phyloP scores from a whole-genome alignment of 257 asterid genomes.

The Solanum piurae region DNA sequence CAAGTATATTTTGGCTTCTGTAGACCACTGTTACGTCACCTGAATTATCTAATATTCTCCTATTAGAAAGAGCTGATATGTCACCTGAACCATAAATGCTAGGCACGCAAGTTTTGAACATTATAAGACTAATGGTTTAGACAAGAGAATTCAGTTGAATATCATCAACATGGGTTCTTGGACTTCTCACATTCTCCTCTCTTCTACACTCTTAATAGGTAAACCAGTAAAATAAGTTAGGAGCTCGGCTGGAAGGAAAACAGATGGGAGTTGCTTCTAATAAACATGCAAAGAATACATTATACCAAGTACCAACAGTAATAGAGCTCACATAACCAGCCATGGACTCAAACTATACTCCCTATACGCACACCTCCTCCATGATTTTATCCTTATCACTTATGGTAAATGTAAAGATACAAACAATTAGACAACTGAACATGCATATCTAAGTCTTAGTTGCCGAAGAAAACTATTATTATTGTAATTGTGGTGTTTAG shows the following conservation, averaged over 20 bases:
- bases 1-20: not conserved
- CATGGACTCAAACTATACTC: not conserved
- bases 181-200: not conserved
- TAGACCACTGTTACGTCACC: not conserved
- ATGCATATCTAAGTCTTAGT: not conserved
- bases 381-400: not conserved
- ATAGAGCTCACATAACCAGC: not conserved
- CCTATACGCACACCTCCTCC: not conserved
- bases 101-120: not conserved
- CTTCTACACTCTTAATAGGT: not conserved
- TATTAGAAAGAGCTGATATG: not conserved
- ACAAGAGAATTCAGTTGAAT: not conserved
- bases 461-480: not conserved
- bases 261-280: not conserved
- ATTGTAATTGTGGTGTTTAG: not conserved
- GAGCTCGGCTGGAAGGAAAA: not conserved
- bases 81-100: not conserved
- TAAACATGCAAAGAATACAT: not conserved
- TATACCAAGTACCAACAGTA: not conserved
- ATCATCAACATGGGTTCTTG: not conserved
- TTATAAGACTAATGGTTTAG: not conserved
- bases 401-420: not conserved
- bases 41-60: not conserved
- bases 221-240: not conserved
- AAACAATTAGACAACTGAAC: not conserved